phyloP scores from a whole-genome alignment of 306 rosid genomes.

The Urtica urens region DNA sequence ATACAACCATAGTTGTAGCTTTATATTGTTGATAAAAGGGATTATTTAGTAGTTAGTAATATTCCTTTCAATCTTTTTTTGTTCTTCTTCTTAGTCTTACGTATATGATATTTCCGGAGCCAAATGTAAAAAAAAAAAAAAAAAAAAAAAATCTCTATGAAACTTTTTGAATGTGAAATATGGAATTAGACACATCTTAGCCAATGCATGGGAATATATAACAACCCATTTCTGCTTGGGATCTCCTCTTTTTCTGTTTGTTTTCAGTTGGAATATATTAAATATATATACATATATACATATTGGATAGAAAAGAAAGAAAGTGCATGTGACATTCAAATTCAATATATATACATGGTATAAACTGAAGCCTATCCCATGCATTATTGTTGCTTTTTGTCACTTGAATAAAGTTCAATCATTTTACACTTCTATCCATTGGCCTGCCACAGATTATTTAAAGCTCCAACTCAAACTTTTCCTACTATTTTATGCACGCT shows the following conservation, averaged over 20 bases:
- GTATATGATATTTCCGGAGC: too few relatives aligned
- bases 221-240: neutral
- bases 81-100: too few relatives aligned
- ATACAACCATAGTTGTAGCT: too few relatives aligned
- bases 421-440: neutral
- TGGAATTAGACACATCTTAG: conserved; percentile 1
- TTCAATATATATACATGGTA: neutral
- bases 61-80: too few relatives aligned
- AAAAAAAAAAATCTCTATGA: neutral
- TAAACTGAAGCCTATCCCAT: neutral
- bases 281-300: neutral
- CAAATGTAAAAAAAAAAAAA: neutral
- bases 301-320: conserved; percentile 5
- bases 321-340: neutral
- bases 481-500: too few relatives aligned
- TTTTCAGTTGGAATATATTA: too few relatives aligned
- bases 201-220: conserved; percentile 2
- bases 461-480: neutral
- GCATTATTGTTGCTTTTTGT: conserved; percentile 1
- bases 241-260: neutral
- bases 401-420: neutral
- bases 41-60: too few relatives aligned
- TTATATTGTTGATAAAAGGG: too few relatives aligned
- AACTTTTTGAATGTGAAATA: conserved; percentile 5
- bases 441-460: neutral